Evolutionary conservation across 768 basidiomycete genomes (phyloP).

Genomic region (Suillus subaureus): DNA sequence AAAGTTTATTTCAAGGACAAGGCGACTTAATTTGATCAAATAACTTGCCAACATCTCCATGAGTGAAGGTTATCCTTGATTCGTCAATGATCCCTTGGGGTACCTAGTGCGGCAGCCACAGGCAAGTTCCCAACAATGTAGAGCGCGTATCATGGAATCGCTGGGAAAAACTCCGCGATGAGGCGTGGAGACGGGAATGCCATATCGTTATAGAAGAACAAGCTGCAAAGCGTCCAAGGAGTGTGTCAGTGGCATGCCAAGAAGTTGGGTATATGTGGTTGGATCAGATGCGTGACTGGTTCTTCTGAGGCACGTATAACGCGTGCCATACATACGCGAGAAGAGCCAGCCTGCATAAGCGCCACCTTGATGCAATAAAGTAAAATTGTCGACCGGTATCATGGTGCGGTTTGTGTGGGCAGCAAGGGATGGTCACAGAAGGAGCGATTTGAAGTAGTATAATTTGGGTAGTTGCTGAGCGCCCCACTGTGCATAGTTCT

Average conservation of each 20-base stretch:
- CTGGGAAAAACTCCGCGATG: constrained; percentile 95
- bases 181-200: constrained; percentile 98
- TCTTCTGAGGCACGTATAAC: not conserved
- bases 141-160: constrained; percentile 98
- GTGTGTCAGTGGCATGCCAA: constrained; percentile 93
- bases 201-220: constrained; percentile 94
- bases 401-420: not conserved
- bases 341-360: not conserved
- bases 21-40: constrained; percentile 92
- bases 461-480: not conserved
- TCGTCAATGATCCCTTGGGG: too few relatives aligned
- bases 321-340: not conserved
- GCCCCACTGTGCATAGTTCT: not conserved
- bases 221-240: constrained; percentile 91
- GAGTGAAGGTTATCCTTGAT: too few relatives aligned
- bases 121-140: constrained; percentile 93
- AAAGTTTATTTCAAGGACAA: constrained; percentile 54
- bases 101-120: constrained; percentile 44
- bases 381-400: not conserved
- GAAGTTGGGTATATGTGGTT: constrained; percentile 52
- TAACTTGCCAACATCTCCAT: constrained; percentile 69
- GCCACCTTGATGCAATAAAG: not conserved
- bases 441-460: not conserved
- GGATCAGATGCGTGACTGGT: not conserved
- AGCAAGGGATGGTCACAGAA: not conserved